Percentiles rank a stretch among this genome's conserved stretches.
phyloP scores from a whole-genome alignment of 306 rosid genomes.

The Lotus japonicus region DNA sequence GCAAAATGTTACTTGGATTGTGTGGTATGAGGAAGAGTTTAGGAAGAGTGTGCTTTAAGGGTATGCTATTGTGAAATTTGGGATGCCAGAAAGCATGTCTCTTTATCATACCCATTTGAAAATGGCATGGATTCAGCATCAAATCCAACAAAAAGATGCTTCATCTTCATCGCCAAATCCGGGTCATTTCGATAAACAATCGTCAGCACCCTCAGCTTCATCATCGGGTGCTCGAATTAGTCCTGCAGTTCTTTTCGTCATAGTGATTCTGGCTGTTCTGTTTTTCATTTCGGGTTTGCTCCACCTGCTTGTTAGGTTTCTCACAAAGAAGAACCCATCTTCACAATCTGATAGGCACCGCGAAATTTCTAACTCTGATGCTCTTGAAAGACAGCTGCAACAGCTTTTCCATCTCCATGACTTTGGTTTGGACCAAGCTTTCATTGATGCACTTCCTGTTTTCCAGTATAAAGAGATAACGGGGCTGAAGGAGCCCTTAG shows the following conservation, averaged over 20 bases:
- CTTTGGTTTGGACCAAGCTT: slow-evolving; percentile 85
- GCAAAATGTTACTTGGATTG: slow-evolving; percentile 7
- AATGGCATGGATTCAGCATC: slow-evolving; percentile 55
- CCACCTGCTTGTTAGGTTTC: slow-evolving; percentile 78
- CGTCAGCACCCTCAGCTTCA: slow-evolving; percentile 11
- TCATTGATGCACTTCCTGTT: slow-evolving; percentile 82
- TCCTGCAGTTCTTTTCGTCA: slow-evolving; percentile 76
- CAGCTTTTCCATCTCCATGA: slow-evolving; percentile 87
- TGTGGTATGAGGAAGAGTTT: slow-evolving; percentile 24
- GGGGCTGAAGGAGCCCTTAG: slow-evolving; percentile 76
- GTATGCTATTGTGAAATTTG: slow-evolving; percentile 26
- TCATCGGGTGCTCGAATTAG: slow-evolving; percentile 57
- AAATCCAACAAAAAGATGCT: slow-evolving; percentile 51
- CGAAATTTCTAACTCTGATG: slow-evolving; percentile 62
- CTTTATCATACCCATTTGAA: slow-evolving; percentile 49
- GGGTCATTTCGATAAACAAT: slow-evolving; percentile 21
- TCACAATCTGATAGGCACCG: slow-evolving; percentile 56
- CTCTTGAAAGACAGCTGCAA: slow-evolving; percentile 77
- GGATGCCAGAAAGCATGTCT: slow-evolving; percentile 11
- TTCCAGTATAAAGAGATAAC: slow-evolving; percentile 68
- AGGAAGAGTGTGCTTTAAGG: slow-evolving; percentile 17
- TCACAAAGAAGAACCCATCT: slow-evolving; percentile 54
- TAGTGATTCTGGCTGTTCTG: slow-evolving; percentile 72
- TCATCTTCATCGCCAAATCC: slow-evolving; percentile 36
- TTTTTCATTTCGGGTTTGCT: slow-evolving; percentile 85